These are phyloP conservation scores for Aspergillus sp. DNA, from an alignment of 2,329 filamentous ascomycete species.

Conservation along the genomic window DNA sequence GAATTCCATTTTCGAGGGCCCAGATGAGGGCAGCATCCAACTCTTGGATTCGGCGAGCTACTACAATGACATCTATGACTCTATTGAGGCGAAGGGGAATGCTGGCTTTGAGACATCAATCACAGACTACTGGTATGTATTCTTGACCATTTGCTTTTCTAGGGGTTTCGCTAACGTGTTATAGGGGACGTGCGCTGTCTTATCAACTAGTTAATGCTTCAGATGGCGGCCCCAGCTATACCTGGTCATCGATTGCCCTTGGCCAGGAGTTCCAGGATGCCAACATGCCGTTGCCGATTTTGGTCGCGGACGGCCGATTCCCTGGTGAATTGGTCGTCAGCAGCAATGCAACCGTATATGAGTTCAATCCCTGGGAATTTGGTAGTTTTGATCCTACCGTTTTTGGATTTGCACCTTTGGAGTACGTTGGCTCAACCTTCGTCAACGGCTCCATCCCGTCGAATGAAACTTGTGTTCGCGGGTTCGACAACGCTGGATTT, in stretches of 20 bases:
- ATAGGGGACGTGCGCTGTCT: conserved; percentile 69
- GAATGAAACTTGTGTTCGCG: conserved; percentile 65
- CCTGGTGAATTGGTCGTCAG: conserved; percentile 63
- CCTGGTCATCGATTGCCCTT: conserved; percentile 75
- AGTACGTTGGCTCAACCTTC: conserved; percentile 74
- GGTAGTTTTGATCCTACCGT: conserved; percentile 73
- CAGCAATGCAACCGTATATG: conserved; percentile 72
- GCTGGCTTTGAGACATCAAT: conserved; percentile 69
- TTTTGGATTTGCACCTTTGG: conserved; percentile 68
- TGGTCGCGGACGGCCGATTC: conserved; percentile 67
- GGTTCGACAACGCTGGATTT: conserved; percentile 80
- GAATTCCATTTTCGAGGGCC: conserved; percentile 62
- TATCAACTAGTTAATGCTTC: conserved; percentile 79
- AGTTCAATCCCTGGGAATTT: conserved; percentile 78
- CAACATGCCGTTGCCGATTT: conserved; percentile 68
- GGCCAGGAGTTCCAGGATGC: conserved; percentile 62
- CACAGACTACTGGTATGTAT: conserved; percentile 70
- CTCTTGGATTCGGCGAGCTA: conserved; percentile 56
- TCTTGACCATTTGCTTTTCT: not conserved
- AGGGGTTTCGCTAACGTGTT: not conserved
- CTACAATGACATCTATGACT: conserved; percentile 58
- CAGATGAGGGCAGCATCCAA: conserved; percentile 46
- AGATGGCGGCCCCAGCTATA: conserved; percentile 72
- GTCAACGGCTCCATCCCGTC: conserved; percentile 58
- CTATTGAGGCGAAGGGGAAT: conserved; percentile 60